phyloP scores from a whole-genome alignment of 257 asterid genomes.

The Parsonsia alboflavescens region DNA sequence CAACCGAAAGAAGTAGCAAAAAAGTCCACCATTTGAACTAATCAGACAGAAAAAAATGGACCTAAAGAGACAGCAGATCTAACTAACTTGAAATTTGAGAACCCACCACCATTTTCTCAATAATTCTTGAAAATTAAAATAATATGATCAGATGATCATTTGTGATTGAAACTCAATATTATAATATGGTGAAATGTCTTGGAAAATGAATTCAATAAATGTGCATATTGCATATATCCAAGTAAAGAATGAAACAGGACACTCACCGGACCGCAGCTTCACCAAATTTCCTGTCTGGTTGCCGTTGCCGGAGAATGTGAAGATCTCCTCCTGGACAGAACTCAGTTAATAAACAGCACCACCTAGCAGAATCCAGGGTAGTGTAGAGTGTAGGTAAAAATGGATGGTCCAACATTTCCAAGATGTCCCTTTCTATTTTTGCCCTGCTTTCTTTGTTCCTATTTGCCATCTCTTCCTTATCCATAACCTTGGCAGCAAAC shows the following conservation, averaged over 20 bases:
- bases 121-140: neutral
- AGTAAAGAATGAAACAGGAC: neutral
- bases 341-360: constrained; percentile 71
- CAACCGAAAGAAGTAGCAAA: neutral
- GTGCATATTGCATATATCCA: neutral
- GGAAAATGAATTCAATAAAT: neutral
- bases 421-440: constrained; percentile 58
- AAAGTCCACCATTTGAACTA: neutral
- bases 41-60: neutral
- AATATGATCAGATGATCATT: neutral
- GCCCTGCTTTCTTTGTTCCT: constrained; percentile 73
- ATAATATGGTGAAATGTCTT: neutral
- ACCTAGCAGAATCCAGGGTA: constrained; percentile 46
- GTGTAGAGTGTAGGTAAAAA: constrained; percentile 70
- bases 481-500: constrained; percentile 79
- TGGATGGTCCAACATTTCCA: constrained; percentile 75
- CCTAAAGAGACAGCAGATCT: neutral
- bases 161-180: neutral
- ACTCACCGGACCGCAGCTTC: constrained; percentile 66
- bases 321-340: constrained; percentile 87
- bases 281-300: constrained; percentile 48
- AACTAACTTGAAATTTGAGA: constrained; percentile 6
- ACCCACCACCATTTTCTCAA: neutral
- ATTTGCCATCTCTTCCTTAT: constrained; percentile 61
- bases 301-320: constrained; percentile 70